Percentiles rank a stretch among this genome's conserved stretches.
These are phyloP conservation scores for Elongisporangium prolatum DNA, from an alignment of 352 stramenopile species.

Conservation along the genomic window DNA sequence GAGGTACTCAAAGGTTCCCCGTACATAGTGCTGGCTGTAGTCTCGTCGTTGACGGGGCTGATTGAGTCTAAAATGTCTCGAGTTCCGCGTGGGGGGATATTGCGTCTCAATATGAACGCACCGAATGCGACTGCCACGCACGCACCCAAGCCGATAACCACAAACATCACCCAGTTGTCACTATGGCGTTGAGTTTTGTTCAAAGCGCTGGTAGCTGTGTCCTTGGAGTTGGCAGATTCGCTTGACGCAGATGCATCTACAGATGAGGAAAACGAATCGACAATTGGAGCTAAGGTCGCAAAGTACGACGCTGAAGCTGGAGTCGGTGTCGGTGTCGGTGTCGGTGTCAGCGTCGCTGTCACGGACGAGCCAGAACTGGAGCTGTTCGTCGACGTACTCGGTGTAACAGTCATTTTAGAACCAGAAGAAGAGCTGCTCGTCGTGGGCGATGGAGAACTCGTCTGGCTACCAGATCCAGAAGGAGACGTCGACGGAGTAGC, in stretches of 20 bases:
- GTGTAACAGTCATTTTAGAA: background rate
- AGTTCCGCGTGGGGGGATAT: slow-evolving; percentile 10
- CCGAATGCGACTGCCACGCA: slow-evolving; percentile 26
- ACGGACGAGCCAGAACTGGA: background rate
- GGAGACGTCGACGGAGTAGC: background rate
- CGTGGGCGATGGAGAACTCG: background rate
- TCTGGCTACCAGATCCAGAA: background rate
- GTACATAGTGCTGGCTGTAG: slow-evolving; percentile 2
- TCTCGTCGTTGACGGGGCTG: slow-evolving; percentile 13
- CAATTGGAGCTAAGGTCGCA: slow-evolving; percentile 23
- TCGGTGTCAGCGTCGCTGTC: too few species aligned
- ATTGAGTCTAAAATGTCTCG: slow-evolving; percentile 14
- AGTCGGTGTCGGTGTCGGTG: slow-evolving; percentile 5
- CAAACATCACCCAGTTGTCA: slow-evolving; percentile 20
- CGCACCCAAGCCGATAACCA: slow-evolving; percentile 22
- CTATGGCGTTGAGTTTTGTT: background rate
- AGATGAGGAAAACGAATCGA: slow-evolving; percentile 11
- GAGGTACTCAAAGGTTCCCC: too few species aligned
- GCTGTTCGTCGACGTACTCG: background rate
- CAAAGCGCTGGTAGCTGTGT: slow-evolving; percentile 8
- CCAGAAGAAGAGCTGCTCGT: background rate
- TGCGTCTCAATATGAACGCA: slow-evolving; percentile 22
- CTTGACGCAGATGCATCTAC: background rate
- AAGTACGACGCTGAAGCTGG: slow-evolving; percentile 1
- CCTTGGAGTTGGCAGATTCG: slow-evolving; percentile 8